phyloP scores from a whole-genome alignment of 2,329 filamentous ascomycete genomes.

The Graphilbum fragrans region DNA sequence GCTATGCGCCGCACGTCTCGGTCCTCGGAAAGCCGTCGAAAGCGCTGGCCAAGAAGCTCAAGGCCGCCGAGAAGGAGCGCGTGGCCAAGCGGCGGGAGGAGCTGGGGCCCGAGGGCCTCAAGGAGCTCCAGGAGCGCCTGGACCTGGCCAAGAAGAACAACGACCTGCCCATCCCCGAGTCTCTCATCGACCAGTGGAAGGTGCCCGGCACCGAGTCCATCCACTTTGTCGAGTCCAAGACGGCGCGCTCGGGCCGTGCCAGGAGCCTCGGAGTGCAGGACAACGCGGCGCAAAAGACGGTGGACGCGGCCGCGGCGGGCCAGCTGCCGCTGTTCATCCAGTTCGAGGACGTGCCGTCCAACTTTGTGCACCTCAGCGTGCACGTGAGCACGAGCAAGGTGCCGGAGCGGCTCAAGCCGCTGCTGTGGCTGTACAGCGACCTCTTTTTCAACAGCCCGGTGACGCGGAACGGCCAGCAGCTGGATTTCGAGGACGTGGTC shows the following conservation, averaged over 20 bases:
- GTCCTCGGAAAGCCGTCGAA: slow-evolving; percentile 79
- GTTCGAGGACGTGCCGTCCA: slow-evolving; percentile 87
- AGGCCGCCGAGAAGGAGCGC: slow-evolving; percentile 66
- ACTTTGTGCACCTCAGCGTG: slow-evolving; percentile 77
- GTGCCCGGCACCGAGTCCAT: slow-evolving; percentile 85
- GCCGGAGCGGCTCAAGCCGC: slow-evolving; percentile 70
- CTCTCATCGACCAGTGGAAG: slow-evolving; percentile 68
- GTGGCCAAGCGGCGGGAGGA: slow-evolving; percentile 67
- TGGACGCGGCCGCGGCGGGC: slow-evolving; percentile 51
- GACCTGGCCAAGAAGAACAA: slow-evolving; percentile 81
- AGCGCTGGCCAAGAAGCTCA: slow-evolving; percentile 67
- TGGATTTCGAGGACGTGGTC: slow-evolving; percentile 88
- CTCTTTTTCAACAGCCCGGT: slow-evolving; percentile 95
- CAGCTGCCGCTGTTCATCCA: slow-evolving; percentile 72
- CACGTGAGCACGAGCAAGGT: slow-evolving; percentile 68
- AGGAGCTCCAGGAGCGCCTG: slow-evolving; percentile 60
- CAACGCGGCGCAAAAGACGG: slow-evolving; percentile 60
- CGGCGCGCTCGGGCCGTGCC: slow-evolving; percentile 71
- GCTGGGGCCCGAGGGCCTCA: slow-evolving; percentile 72
- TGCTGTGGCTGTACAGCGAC: slow-evolving; percentile 74
- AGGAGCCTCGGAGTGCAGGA: slow-evolving; percentile 53
- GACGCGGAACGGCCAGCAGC: slow-evolving; percentile 56
- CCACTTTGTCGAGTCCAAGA: slow-evolving; percentile 82
- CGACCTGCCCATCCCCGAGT: slow-evolving; percentile 70
- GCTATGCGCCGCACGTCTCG: slow-evolving; percentile 75